These are phyloP conservation scores for Neopestalotiopsis sp. DNA, from an alignment of 2,329 filamentous ascomycete genomes.

Conservation along the genomic window DNA sequence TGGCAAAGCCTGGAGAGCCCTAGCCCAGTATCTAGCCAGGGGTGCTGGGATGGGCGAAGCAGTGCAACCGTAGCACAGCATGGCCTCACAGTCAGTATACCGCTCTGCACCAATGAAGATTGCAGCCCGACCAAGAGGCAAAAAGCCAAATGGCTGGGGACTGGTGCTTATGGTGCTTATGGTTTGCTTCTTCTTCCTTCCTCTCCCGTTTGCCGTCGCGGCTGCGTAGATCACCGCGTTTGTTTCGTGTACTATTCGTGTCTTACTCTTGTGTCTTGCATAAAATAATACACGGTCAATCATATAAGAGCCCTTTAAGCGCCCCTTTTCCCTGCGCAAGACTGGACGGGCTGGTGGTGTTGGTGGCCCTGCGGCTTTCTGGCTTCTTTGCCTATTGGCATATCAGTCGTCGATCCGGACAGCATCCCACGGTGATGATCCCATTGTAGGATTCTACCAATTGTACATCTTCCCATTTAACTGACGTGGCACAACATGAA, in stretches of 20 bases:
- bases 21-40: neutral
- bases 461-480: neutral
- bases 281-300: slow-evolving; percentile 18
- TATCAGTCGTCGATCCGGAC: neutral
- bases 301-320: slow-evolving; percentile 35
- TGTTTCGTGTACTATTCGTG: slow-evolving; percentile 23
- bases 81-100: neutral
- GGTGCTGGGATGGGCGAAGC: neutral
- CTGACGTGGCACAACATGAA: neutral
- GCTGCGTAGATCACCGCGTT: slow-evolving; percentile 19
- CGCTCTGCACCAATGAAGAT: slow-evolving; percentile 28
- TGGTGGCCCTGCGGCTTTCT: slow-evolving; percentile 7
- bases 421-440: neutral
- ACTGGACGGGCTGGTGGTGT: neutral
- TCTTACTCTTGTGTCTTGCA: neutral
- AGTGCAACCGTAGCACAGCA: too few species aligned
- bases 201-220: slow-evolving; percentile 14
- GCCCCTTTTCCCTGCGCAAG: slow-evolving; percentile 20
- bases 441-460: neutral
- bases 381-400: slow-evolving; percentile 1
- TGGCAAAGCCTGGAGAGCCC: slow-evolving; percentile 2
- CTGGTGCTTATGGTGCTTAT: neutral
- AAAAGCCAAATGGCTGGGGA: slow-evolving; percentile 31
- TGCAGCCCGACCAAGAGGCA: slow-evolving; percentile 20
- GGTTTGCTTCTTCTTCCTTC: neutral